These are phyloP conservation scores for Panellus pusillus DNA, from an alignment of 768 basidiomycete genomes.

Conservation along the genomic window DNA sequence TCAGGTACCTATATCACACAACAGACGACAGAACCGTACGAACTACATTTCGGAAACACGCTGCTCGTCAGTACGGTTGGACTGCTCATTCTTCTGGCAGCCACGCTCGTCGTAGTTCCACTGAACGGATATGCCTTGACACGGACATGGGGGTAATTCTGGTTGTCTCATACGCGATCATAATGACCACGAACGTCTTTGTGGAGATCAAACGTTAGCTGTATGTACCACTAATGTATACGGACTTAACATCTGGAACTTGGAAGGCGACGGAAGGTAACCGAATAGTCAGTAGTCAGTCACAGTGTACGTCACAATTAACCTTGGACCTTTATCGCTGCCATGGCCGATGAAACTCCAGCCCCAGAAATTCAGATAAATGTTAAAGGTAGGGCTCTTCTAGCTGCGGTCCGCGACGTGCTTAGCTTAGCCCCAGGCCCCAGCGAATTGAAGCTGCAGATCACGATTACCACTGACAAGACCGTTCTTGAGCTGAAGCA, in stretches of 20 bases:
- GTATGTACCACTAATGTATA: conserved; percentile 12
- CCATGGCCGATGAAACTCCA: conserved; percentile 50
- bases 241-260: not conserved
- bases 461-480: conserved; percentile 79
- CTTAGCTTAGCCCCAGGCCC: conserved; percentile 53
- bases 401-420: not conserved
- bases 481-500: conserved; percentile 90
- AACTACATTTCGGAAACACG: conserved; percentile 78
- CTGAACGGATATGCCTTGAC: conserved; percentile 80
- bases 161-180: conserved; percentile 65
- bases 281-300: not conserved
- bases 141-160: conserved; percentile 81
- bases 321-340: conserved; percentile 22
- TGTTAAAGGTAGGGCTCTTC: conserved; percentile 55
- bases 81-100: conserved; percentile 69
- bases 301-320: conserved; percentile 1
- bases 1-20: conserved; percentile 86
- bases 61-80: conserved; percentile 83
- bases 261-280: not conserved
- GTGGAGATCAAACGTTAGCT: conserved; percentile 60
- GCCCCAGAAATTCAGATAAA: conserved; percentile 61
- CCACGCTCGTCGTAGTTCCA: conserved; percentile 84
- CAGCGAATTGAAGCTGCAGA: conserved; percentile 89
- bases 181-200: conserved; percentile 78
- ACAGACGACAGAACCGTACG: conserved; percentile 60